phyloP scores from a whole-genome alignment of 2,329 filamentous ascomycete species.

The Tolypocladium nubicola region DNA sequence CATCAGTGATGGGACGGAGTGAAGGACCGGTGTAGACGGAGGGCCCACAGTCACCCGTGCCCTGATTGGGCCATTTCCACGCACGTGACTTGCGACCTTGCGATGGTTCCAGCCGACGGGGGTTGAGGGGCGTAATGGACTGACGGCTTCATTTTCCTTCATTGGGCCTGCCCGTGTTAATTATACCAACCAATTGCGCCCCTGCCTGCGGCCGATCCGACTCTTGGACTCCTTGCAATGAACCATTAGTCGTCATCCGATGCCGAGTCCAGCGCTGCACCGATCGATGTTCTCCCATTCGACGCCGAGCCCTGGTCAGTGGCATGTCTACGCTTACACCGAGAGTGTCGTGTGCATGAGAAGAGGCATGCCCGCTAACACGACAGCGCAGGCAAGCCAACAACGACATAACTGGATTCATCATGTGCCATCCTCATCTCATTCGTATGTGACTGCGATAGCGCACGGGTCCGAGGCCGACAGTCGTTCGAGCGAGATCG shows the following conservation, averaged over 20 bases:
- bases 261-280: background rate
- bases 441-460: constrained; percentile 12
- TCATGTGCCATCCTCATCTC: constrained; percentile 14
- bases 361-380: constrained; percentile 3
- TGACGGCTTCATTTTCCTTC: constrained; percentile 12
- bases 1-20: background rate
- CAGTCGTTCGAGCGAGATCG: background rate
- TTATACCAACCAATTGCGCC: constrained; percentile 8
- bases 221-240: constrained; percentile 1
- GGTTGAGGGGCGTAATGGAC: constrained; percentile 12
- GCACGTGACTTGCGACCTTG: constrained; percentile 12
- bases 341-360: constrained; percentile 1
- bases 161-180: constrained; percentile 11
- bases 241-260: constrained; percentile 1
- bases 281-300: constrained; percentile 2
- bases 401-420: constrained; percentile 4
- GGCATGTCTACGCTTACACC: constrained; percentile 6
- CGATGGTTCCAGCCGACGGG: constrained; percentile 6
- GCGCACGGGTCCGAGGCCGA: background rate
- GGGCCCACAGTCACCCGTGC: background rate
- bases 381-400: background rate
- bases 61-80: constrained; percentile 4
- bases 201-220: constrained; percentile 1
- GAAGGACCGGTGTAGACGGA: background rate
- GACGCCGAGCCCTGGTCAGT: constrained; percentile 7